These are phyloP conservation scores for Cutaneotrichosporon curvatum DNA, from an alignment of 1,284 basidiomycete genomes.

Conservation along the genomic window DNA sequence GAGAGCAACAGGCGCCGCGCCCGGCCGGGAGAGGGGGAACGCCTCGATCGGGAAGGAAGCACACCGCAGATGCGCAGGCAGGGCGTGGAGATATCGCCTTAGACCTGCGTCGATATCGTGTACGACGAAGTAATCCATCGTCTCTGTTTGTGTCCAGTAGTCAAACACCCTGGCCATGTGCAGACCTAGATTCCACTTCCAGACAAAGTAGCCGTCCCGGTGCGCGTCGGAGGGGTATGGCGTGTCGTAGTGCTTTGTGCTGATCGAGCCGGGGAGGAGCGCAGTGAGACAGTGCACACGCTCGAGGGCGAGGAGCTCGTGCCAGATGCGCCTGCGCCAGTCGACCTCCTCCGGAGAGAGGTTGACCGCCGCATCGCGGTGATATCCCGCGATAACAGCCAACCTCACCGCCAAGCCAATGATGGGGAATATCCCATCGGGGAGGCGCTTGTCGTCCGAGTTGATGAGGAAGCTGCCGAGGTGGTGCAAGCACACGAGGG, in stretches of 20 bases:
- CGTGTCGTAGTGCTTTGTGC: conserved; percentile 17
- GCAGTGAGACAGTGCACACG: conserved; percentile 15
- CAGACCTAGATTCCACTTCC: conserved; percentile 18
- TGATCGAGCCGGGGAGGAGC: conserved; percentile 16
- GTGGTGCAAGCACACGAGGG: conserved; percentile 12
- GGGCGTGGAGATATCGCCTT: conserved; percentile 9
- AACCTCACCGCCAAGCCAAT: conserved; percentile 14
- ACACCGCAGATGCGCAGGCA: conserved; percentile 10
- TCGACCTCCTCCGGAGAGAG: conserved; percentile 11
- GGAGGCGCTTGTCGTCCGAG: conserved; percentile 17
- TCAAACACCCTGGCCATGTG: conserved; percentile 18
- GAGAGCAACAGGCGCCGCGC: conserved; percentile 7
- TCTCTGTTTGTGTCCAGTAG: conserved; percentile 15
- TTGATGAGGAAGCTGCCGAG: conserved; percentile 17
- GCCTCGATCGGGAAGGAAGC: conserved; percentile 11
- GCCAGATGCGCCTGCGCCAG: conserved; percentile 16
- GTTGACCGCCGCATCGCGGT: conserved; percentile 11
- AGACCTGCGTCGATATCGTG: conserved; percentile 18
- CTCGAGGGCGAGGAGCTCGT: conserved; percentile 16
- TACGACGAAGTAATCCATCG: conserved; percentile 8
- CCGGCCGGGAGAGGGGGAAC: conserved; percentile 12
- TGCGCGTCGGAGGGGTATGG: conserved; percentile 14
- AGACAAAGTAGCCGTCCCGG: conserved; percentile 13
- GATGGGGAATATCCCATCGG: conserved; percentile 18
- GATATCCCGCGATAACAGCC: conserved; percentile 18